Conservation (phyloP, 192 early-diverging fungal species). For the Irineochytrium annulatum region DNA sequence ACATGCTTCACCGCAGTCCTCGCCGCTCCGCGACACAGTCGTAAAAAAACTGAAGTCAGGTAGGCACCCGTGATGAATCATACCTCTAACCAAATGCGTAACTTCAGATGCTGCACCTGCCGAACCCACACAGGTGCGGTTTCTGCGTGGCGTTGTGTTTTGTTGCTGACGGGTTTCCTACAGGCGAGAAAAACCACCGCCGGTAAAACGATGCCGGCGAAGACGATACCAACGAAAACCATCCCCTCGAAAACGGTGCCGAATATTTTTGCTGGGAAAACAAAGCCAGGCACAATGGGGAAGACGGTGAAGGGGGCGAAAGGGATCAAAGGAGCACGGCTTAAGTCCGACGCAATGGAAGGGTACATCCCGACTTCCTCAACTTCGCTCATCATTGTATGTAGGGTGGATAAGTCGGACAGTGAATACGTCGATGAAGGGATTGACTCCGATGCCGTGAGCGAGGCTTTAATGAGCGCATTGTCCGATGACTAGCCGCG, state of each 20-base stretch:
- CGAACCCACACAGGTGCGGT: not conserved
- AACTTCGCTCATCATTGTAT: not conserved
- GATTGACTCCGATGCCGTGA: too few species aligned
- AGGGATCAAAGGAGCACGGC: not conserved
- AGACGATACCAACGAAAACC: not conserved
- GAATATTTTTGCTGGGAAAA: slow-evolving; percentile 18
- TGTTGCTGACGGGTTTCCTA: not conserved
- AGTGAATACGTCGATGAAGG: too few species aligned
- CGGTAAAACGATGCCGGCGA: not conserved
- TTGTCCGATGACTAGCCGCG: too few species aligned
- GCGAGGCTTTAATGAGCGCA: too few species aligned
- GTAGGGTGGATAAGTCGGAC: too few species aligned
- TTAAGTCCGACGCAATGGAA: not conserved
- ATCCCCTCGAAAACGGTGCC: not conserved
- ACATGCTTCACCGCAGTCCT: slow-evolving; percentile 6
- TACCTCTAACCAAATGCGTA: slow-evolving; percentile 1
- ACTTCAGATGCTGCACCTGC: not conserved
- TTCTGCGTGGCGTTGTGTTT: not conserved
- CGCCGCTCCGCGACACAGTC: slow-evolving; percentile 14
- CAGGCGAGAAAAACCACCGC: not conserved
- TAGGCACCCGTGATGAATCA: not conserved
- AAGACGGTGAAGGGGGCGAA: not conserved
- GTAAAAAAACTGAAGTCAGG: slow-evolving; percentile 15
- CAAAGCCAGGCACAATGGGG: slow-evolving; percentile 3
- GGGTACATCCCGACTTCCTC: slow-evolving; percentile 1